phyloP scores from a whole-genome alignment of 163 green algal species.

The Chloromonas sp. region DNA sequence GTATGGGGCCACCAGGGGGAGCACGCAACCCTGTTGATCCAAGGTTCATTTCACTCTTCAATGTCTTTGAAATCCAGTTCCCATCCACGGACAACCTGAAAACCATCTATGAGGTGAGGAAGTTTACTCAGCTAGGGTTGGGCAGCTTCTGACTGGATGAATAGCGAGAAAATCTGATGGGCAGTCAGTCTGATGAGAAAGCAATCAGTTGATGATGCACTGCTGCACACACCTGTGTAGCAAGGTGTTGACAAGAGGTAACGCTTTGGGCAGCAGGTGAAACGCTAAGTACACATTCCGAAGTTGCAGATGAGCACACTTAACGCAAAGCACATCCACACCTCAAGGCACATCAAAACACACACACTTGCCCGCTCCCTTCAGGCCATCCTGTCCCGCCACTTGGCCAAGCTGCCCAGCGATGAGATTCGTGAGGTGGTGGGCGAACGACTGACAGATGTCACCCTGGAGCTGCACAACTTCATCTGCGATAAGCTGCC shows the following conservation, averaged over 20 bases:
- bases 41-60: conserved; percentile 78
- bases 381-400: conserved; percentile 58
- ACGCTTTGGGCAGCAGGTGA: too few relatives aligned
- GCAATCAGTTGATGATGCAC: too few relatives aligned
- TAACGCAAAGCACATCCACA: too few relatives aligned
- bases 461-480: conserved; percentile 73
- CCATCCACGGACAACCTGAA: conserved; percentile 61
- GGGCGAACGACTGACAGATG: conserved; percentile 49
- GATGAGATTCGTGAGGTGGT: conserved; percentile 47
- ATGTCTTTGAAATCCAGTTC: conserved; percentile 77
- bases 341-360: too few relatives aligned
- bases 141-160: too few relatives aligned
- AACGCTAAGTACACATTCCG: too few relatives aligned
- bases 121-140: too few relatives aligned
- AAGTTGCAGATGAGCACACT: neutral
- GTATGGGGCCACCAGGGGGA: conserved; percentile 75
- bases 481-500: conserved; percentile 74
- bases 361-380: neutral
- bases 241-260: too few relatives aligned
- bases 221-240: too few relatives aligned
- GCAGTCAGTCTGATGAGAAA: too few relatives aligned
- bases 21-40: conserved; percentile 75
- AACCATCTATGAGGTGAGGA: conserved; percentile 64
- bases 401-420: conserved; percentile 45
- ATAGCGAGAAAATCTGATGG: too few relatives aligned